Conservation (phyloP, 2,329 filamentous ascomycete species). For the Monosporascus ibericus region DNA sequence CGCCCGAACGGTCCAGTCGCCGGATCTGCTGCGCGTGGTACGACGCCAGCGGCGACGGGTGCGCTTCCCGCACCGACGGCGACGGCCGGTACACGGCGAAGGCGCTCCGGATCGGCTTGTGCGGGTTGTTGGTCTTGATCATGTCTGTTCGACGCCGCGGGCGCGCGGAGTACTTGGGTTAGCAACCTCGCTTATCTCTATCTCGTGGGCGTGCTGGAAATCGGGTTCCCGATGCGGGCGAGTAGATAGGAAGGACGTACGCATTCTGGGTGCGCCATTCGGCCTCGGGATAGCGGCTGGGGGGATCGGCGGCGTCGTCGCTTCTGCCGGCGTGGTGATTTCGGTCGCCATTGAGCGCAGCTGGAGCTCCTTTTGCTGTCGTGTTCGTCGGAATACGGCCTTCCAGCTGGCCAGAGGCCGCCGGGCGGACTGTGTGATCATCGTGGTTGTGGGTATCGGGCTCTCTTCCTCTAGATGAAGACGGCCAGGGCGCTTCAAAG, state of each 20-base stretch:
- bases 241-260: constrained; percentile 9
- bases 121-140: constrained; percentile 24
- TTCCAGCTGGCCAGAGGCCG: constrained; percentile 70
- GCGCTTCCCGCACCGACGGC: constrained; percentile 46
- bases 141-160: constrained; percentile 13
- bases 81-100: constrained; percentile 52
- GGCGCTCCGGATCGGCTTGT: constrained; percentile 30
- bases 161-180: constrained; percentile 3
- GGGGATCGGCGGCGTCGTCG: constrained; percentile 10
- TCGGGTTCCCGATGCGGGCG: not conserved
- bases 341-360: constrained; percentile 43
- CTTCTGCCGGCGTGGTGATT: constrained; percentile 8
- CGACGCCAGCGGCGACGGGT: constrained; percentile 61
- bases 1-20: constrained; percentile 76
- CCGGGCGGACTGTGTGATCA: constrained; percentile 56
- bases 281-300: constrained; percentile 3
- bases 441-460: constrained; percentile 35
- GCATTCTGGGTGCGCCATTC: constrained; percentile 9
- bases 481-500: not conserved
- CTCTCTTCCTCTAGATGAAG: not conserved
- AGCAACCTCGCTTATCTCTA: not conserved
- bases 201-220: not conserved
- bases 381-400: constrained; percentile 52
- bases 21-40: constrained; percentile 65
- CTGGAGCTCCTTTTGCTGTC: constrained; percentile 38